Evolutionary conservation across 2,329 filamentous ascomycete genomes (phyloP).

Genomic region (Venturia asperata): DNA sequence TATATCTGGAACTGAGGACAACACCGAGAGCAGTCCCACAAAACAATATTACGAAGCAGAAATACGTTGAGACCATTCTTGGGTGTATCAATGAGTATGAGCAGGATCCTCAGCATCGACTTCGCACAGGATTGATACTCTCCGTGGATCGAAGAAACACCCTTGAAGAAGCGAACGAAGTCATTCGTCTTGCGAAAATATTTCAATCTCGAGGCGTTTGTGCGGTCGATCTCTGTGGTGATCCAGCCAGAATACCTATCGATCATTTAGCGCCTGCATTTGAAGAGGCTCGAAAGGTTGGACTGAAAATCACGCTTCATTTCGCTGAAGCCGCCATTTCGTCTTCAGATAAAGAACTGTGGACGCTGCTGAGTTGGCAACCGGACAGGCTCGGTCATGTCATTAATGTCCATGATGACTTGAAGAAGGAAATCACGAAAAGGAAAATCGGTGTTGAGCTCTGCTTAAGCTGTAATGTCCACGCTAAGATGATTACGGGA

Average conservation of each 20-base stretch:
- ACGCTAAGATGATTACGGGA: constrained; percentile 63
- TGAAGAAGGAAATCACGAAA: constrained; percentile 50
- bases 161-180: constrained; percentile 51
- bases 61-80: constrained; percentile 62
- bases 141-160: constrained; percentile 64
- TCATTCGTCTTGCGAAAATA: constrained; percentile 55
- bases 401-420: constrained; percentile 59
- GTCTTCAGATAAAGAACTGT: constrained; percentile 53
- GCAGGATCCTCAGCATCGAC: constrained; percentile 28
- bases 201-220: constrained; percentile 54
- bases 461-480: constrained; percentile 75
- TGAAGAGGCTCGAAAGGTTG: constrained; percentile 45
- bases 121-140: constrained; percentile 62
- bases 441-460: constrained; percentile 61
- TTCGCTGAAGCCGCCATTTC: constrained; percentile 64
- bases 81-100: constrained; percentile 52
- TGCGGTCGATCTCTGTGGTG: constrained; percentile 71
- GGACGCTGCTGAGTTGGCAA: constrained; percentile 55
- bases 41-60: constrained; percentile 49
- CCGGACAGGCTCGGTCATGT: constrained; percentile 71
- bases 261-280: constrained; percentile 55
- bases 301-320: constrained; percentile 63
- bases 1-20: constrained; percentile 73
- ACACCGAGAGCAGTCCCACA: constrained; percentile 60
- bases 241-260: constrained; percentile 59